Conservation (phyloP, 2,329 filamentous ascomycete genomes). For the Passalora sequoiae region DNA sequence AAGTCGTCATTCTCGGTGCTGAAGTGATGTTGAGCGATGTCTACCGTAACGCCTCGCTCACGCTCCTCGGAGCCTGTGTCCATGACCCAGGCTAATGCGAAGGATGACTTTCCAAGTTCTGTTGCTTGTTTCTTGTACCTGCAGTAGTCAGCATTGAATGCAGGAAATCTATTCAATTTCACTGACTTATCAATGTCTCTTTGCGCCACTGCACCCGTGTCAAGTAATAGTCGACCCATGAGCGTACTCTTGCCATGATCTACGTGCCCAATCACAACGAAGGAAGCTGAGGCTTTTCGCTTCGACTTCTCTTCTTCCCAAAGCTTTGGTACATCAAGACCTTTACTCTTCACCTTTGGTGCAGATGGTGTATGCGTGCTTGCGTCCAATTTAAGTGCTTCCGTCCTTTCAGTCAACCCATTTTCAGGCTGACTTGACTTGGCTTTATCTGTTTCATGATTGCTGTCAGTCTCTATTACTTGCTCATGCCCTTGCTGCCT, state of each 20-base stretch:
- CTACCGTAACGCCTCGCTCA: slow-evolving; percentile 86
- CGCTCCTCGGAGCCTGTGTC: slow-evolving; percentile 85
- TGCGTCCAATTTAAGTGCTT: slow-evolving; percentile 26
- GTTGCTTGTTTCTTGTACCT: slow-evolving; percentile 66
- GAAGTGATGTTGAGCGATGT: slow-evolving; percentile 92
- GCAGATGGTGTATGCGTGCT: slow-evolving; percentile 15
- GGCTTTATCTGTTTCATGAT: slow-evolving; percentile 11
- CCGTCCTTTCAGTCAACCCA: slow-evolving; percentile 29
- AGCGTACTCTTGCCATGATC: slow-evolving; percentile 97
- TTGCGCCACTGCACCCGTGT: slow-evolving; percentile 82
- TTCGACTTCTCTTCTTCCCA: slow-evolving; percentile 25
- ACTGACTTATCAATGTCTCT: slow-evolving; percentile 69
- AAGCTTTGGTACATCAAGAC: slow-evolving; percentile 62
- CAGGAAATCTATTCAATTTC: not conserved
- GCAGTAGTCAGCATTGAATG: slow-evolving; percentile 5
- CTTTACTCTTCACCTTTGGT: slow-evolving; percentile 60
- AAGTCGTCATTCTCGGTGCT: slow-evolving; percentile 82
- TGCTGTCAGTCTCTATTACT: slow-evolving; percentile 21
- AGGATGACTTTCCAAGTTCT: slow-evolving; percentile 87
- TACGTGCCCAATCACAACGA: slow-evolving; percentile 66
- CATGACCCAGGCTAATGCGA: slow-evolving; percentile 94
- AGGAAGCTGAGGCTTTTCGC: slow-evolving; percentile 27
- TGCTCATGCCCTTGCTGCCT: slow-evolving; percentile 31
- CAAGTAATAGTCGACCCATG: slow-evolving; percentile 89
- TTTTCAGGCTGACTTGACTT: slow-evolving; percentile 20